Evolutionary conservation across 2,329 filamentous ascomycete genomes (phyloP).

Genomic region (Alternaria burnsii): DNA sequence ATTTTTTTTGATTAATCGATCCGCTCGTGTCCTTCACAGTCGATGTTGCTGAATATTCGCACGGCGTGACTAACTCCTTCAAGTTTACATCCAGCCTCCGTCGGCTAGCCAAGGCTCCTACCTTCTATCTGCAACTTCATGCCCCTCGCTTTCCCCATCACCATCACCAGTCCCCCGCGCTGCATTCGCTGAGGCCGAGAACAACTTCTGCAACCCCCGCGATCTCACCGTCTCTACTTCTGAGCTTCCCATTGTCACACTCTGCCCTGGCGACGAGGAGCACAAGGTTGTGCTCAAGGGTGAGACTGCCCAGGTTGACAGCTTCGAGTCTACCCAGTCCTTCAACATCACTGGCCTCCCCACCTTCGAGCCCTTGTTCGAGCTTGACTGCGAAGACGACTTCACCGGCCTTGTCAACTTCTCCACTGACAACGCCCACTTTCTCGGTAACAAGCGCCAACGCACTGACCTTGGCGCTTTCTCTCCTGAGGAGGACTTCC

Average conservation of each 20-base stretch:
- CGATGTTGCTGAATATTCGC: neutral
- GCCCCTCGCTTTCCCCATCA: slow-evolving; percentile 86
- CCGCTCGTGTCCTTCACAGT: neutral
- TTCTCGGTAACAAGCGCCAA: slow-evolving; percentile 73
- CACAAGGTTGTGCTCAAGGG: slow-evolving; percentile 61
- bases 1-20: neutral
- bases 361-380: slow-evolving; percentile 84
- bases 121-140: slow-evolving; percentile 75
- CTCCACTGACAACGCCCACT: slow-evolving; percentile 66
- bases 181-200: slow-evolving; percentile 72
- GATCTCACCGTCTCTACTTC: slow-evolving; percentile 77
- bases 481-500: slow-evolving; percentile 73
- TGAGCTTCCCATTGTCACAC: slow-evolving; percentile 71
- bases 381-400: slow-evolving; percentile 90
- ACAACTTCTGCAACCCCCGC: slow-evolving; percentile 90
- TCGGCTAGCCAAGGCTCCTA: slow-evolving; percentile 73
- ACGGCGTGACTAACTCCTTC: slow-evolving; percentile 38
- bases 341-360: slow-evolving; percentile 67
- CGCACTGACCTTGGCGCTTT: slow-evolving; percentile 73
- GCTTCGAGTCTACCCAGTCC: slow-evolving; percentile 45
- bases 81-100: slow-evolving; percentile 72
- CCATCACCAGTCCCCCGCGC: slow-evolving; percentile 80
- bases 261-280: slow-evolving; percentile 71
- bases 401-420: slow-evolving; percentile 80
- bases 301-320: slow-evolving; percentile 50